phyloP scores from a whole-genome alignment of 2,329 filamentous ascomycete species.

The Alternaria angustiovoidea region DNA sequence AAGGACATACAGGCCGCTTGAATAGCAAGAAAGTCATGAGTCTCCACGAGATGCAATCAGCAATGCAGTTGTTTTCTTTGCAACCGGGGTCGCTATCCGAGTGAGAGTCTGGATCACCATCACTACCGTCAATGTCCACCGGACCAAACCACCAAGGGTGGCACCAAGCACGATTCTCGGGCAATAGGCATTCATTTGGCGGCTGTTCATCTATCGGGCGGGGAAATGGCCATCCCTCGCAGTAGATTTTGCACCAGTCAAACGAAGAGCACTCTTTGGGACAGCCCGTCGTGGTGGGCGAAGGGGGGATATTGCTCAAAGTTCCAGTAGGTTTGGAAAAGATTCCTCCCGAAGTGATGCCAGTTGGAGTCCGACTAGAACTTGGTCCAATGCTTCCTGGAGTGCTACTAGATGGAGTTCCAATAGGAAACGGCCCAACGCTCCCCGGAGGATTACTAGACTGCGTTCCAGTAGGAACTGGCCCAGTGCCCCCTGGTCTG shows the following conservation, averaged over 20 bases:
- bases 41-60: slow-evolving; percentile 13
- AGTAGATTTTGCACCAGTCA: slow-evolving; percentile 14
- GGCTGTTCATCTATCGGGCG: slow-evolving; percentile 5
- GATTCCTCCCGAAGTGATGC: not conserved
- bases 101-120: slow-evolving; percentile 16
- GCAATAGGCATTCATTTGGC: slow-evolving; percentile 16
- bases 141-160: slow-evolving; percentile 15
- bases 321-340: not conserved
- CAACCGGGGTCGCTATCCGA: slow-evolving; percentile 15
- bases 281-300: slow-evolving; percentile 7
- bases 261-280: slow-evolving; percentile 3
- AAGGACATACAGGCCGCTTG: slow-evolving; percentile 24
- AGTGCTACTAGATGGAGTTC: not conserved
- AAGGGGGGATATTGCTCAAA: not conserved
- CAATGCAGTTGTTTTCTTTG: slow-evolving; percentile 21
- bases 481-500: not conserved
- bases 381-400: not conserved
- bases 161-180: slow-evolving; percentile 14
- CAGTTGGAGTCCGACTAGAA: not conserved
- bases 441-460: not conserved
- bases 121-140: not conserved
- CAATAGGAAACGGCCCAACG: not conserved
- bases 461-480: not conserved
- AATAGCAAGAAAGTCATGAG: slow-evolving; percentile 9
- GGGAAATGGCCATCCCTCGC: slow-evolving; percentile 1